A percentile compares a stretch with the other conserved stretches of the same genome.
phyloP scores from a whole-genome alignment of 2,329 filamentous ascomycete species.

The Diaporthe vexans region DNA sequence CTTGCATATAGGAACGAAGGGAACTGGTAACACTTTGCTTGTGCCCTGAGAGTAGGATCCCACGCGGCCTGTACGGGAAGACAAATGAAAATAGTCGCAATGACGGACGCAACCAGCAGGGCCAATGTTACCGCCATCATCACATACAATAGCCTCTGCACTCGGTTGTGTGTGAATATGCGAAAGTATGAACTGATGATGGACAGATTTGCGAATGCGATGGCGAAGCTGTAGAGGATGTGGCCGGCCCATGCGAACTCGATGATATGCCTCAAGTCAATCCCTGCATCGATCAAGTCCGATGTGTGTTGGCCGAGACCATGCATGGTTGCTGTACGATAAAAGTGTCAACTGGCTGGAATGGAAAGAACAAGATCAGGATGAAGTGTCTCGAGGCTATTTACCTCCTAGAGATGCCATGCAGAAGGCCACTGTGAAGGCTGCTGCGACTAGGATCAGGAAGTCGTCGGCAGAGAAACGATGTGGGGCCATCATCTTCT shows the following conservation, averaged over 20 bases:
- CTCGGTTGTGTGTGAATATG: constrained; percentile 24
- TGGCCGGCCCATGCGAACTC: constrained; percentile 33
- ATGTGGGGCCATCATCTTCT: constrained; percentile 33
- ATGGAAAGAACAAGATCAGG: too few species aligned
- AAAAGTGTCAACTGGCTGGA: neutral
- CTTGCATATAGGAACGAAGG: constrained; percentile 27
- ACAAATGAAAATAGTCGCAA: constrained; percentile 22
- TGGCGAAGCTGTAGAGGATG: constrained; percentile 35
- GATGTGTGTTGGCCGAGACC: constrained; percentile 33
- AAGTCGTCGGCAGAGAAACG: constrained; percentile 33
- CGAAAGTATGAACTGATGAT: constrained; percentile 38
- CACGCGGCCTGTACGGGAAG: constrained; percentile 32
- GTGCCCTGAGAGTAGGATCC: constrained; percentile 27
- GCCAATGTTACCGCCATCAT: constrained; percentile 31
- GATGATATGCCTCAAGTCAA: constrained; percentile 25
- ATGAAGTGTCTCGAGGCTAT: neutral
- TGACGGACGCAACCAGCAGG: constrained; percentile 14
- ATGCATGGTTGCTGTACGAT: constrained; percentile 16
- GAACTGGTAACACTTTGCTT: constrained; percentile 33
- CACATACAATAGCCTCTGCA: constrained; percentile 26
- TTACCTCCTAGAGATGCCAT: constrained; percentile 36
- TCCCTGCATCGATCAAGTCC: constrained; percentile 11
- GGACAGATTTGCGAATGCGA: constrained; percentile 35
- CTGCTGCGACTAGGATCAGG: constrained; percentile 25
- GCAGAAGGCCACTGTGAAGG: constrained; percentile 30